phyloP scores from a whole-genome alignment of 192 early-diverging fungal species.

The Backusella circina region DNA sequence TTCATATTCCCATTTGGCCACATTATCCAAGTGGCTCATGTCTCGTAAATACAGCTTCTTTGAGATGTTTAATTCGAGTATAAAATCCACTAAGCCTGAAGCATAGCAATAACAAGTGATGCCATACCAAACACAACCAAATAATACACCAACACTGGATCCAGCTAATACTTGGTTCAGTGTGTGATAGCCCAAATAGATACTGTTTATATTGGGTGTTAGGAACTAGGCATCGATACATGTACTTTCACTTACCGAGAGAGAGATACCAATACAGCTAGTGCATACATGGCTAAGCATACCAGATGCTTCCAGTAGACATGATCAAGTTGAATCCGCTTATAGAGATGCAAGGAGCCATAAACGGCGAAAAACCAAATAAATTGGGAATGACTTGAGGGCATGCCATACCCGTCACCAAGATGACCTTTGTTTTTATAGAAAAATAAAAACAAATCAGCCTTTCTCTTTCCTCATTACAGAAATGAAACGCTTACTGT shows the following conservation, averaged over 20 bases:
- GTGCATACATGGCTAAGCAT: conserved; percentile 1
- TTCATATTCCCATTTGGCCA: conserved; percentile 49
- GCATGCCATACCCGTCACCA: conserved; percentile 82
- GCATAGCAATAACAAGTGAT: conserved; percentile 34
- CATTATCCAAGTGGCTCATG: conserved; percentile 38
- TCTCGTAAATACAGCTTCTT: conserved; percentile 48
- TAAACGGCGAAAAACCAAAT: conserved; percentile 72
- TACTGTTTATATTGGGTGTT: conserved; percentile 36
- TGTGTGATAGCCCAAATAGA: conserved; percentile 75
- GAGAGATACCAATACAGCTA: conserved; percentile 21
- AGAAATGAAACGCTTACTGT: conserved; percentile 36
- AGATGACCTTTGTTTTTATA: conserved; percentile 47
- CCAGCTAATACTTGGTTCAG: conserved; percentile 70
- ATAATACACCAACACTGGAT: conserved; percentile 45
- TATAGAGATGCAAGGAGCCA: conserved; percentile 46
- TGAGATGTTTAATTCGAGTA: conserved; percentile 37
- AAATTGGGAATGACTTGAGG: conserved; percentile 78
- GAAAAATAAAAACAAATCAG: background rate
- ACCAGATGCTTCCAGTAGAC: conserved; percentile 12
- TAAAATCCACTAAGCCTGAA: conserved; percentile 35
- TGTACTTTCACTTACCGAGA: conserved; percentile 21
- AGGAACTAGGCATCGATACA: background rate
- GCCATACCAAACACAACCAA: conserved; percentile 57
- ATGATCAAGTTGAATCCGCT: conserved; percentile 28
- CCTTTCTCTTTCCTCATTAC: background rate